phyloP scores from a whole-genome alignment of 140 eudicot genomes.

The Oenanthe javanica region DNA sequence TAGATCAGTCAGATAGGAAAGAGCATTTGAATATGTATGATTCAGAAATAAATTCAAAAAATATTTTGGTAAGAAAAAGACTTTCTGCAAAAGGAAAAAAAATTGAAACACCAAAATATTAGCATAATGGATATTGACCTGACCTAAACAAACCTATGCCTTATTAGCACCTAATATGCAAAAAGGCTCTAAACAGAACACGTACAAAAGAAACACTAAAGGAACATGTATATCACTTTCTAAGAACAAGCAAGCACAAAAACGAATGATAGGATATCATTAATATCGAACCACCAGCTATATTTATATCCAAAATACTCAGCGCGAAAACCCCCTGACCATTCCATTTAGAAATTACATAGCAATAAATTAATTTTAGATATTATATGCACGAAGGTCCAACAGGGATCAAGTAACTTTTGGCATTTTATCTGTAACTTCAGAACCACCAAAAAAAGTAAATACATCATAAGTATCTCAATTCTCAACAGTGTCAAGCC shows the following conservation, averaged over 20 bases:
- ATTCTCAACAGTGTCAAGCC: background rate
- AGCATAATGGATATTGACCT: background rate
- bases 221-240: background rate
- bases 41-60: background rate
- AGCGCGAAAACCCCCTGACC: background rate
- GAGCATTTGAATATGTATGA: background rate
- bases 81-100: background rate
- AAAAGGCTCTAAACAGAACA: background rate
- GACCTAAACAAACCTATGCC: background rate
- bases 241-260: background rate
- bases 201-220: background rate
- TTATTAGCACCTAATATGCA: background rate
- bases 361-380: background rate
- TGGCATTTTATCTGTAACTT: background rate
- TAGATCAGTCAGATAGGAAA: conserved; percentile 3
- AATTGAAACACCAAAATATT: background rate
- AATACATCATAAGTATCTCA: background rate
- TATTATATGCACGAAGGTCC: background rate
- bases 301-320: background rate
- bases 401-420: background rate
- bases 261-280: background rate
- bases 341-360: background rate
- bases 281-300: background rate
- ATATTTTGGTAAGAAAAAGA: background rate
- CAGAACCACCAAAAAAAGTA: background rate